These are phyloP conservation scores for Melampsora occidentalis DNA, from an alignment of 1,284 basidiomycete genomes.

Conservation along the genomic window DNA sequence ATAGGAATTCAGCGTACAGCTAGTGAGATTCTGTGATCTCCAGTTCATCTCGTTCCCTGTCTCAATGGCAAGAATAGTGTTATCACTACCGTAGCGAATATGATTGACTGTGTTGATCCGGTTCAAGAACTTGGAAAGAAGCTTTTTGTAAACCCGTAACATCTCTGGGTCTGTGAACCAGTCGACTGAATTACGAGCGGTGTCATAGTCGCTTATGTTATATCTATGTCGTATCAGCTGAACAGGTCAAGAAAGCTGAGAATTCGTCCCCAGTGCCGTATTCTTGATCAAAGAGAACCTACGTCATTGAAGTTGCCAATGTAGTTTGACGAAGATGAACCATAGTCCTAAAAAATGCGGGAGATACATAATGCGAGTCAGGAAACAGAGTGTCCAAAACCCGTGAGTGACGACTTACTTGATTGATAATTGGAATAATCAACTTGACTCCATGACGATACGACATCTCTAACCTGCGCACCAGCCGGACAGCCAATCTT, in stretches of 20 bases:
- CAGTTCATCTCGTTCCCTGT: conserved; percentile 43
- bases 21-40: conserved; percentile 4
- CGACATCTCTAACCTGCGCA: conserved; percentile 15
- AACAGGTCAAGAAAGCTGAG: not conserved
- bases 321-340: not conserved
- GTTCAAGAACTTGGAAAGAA: conserved; percentile 33
- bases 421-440: conserved; percentile 44
- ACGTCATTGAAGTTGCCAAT: conserved; percentile 26
- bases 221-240: conserved; percentile 41
- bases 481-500: not conserved
- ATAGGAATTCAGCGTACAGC: conserved; percentile 6
- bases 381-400: not conserved
- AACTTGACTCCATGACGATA: conserved; percentile 39
- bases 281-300: not conserved
- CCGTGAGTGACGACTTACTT: conserved; percentile 12
- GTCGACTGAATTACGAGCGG: conserved; percentile 14
- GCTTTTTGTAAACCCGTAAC: conserved; percentile 17
- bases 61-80: conserved; percentile 36
- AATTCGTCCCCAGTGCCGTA: not conserved
- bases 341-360: conserved; percentile 21
- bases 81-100: conserved; percentile 27
- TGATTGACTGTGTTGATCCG: conserved; percentile 38
- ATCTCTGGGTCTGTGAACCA: conserved; percentile 39
- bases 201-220: conserved; percentile 20
- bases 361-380: not conserved